Percentiles rank a stretch among this genome's conserved stretches.
Evolutionary conservation across 2,329 filamentous ascomycete species (phyloP).

Genomic region (Pseudogymnoascus sp.): DNA sequence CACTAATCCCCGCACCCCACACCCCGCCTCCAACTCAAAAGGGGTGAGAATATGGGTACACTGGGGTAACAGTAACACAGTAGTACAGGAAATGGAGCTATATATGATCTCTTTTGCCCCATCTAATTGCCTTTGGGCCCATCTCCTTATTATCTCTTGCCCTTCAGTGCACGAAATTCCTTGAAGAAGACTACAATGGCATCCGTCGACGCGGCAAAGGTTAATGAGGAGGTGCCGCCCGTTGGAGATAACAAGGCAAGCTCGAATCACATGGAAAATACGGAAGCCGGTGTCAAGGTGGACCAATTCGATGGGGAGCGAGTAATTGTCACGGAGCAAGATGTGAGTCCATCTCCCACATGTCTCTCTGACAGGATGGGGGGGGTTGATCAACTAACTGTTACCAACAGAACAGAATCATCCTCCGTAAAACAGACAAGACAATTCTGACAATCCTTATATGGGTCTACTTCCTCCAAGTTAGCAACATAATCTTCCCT

Average conservation of each 20-base stretch:
- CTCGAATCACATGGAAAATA: background rate
- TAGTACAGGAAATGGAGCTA: background rate
- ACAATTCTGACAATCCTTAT: slow-evolving; percentile 28
- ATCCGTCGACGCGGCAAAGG: background rate
- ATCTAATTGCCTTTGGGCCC: background rate
- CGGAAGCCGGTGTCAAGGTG: background rate
- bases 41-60: background rate
- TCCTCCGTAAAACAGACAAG: slow-evolving; percentile 10
- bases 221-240: background rate
- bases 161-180: background rate
- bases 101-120: background rate
- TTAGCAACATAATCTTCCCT: background rate
- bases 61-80: background rate
- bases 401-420: background rate
- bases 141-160: background rate
- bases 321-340: background rate
- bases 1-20: background rate
- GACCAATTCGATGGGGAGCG: background rate
- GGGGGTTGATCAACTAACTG: background rate
- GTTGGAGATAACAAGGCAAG: background rate
- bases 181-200: background rate
- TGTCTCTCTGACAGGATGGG: background rate
- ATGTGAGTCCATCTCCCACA: background rate
- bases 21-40: background rate
- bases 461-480: slow-evolving; percentile 41